A percentile compares a stretch with the other conserved stretches of the same genome.
phyloP scores from a whole-genome alignment of 768 basidiomycete species.

The Mycena leptocephala region DNA sequence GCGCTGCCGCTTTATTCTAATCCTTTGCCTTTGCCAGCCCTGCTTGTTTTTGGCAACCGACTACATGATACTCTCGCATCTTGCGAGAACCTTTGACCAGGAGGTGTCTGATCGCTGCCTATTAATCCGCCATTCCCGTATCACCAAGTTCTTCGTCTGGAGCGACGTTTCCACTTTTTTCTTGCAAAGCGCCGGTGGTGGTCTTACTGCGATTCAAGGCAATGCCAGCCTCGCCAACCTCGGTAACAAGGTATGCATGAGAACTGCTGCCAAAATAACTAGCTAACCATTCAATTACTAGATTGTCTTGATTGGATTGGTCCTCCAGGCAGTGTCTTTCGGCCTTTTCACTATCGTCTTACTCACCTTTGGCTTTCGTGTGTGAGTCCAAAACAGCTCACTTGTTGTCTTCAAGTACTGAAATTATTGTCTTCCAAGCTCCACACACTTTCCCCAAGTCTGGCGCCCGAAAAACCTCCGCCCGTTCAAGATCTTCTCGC shows the following conservation, averaged over 20 bases:
- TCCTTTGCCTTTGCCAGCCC: conserved; percentile 42
- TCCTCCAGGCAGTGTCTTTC: conserved; percentile 61
- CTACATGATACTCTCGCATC: conserved; percentile 67
- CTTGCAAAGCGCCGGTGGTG: conserved; percentile 61
- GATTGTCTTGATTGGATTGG: conserved; percentile 60
- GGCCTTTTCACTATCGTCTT: conserved; percentile 53
- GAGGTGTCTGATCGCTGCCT: conserved; percentile 57
- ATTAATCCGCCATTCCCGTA: conserved; percentile 52
- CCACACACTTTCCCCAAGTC: conserved; percentile 9
- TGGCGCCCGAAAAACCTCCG: not conserved
- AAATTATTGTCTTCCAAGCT: not conserved
- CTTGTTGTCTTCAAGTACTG: no score
- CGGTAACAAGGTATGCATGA: conserved; percentile 45
- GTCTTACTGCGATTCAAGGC: conserved; percentile 43
- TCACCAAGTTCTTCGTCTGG: conserved; percentile 65
- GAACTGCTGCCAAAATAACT: no score
- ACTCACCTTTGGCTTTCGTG: conserved; percentile 44
- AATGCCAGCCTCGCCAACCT: conserved; percentile 22
- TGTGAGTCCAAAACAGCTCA: conserved; percentile 4
- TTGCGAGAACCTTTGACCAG: conserved; percentile 52
- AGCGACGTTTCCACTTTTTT: conserved; percentile 67
- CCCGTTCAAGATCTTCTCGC: conserved; percentile 8
- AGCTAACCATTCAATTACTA: conserved; percentile 22
- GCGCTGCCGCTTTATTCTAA: not conserved
- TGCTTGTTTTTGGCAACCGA: conserved; percentile 72